Conservation (phyloP, 1,284 basidiomycete genomes). For the Cutaneotrichosporon sp. region DNA sequence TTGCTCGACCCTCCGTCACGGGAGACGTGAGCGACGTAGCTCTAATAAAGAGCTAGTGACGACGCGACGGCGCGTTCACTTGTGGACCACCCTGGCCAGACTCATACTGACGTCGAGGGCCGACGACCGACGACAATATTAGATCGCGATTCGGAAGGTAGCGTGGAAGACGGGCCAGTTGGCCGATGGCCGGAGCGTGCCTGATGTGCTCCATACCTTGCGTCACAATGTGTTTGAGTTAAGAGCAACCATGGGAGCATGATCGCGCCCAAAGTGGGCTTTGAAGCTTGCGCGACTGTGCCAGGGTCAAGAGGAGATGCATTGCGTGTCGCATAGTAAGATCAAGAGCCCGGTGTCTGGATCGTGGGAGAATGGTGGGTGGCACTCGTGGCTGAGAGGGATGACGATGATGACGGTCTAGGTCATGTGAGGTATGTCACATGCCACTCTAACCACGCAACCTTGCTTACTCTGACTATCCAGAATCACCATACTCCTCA, state of each 20-base stretch:
- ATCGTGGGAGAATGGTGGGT: conserved; percentile 2
- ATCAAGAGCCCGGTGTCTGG: neutral
- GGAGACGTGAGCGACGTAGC: too few relatives aligned
- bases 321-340: neutral
- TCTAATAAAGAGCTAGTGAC: too few relatives aligned
- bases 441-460: conserved; percentile 1
- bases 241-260: neutral
- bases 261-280: neutral
- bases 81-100: too few relatives aligned
- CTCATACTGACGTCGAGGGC: neutral
- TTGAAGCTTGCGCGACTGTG: conserved; percentile 2
- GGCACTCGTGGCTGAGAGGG: neutral
- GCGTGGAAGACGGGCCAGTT: neutral
- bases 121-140: neutral
- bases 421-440: conserved; percentile 1
- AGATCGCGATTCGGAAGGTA: neutral
- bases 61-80: too few relatives aligned
- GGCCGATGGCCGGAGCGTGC: neutral
- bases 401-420: neutral
- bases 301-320: neutral
- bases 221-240: neutral
- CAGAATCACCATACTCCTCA: too few relatives aligned
- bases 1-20: too few relatives aligned
- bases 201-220: neutral
- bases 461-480: neutral